Evolutionary conservation across 106 monocot species (phyloP), one percentile per base, ranked within the genome.

Genomic region (Gastrodia elata): DNA sequence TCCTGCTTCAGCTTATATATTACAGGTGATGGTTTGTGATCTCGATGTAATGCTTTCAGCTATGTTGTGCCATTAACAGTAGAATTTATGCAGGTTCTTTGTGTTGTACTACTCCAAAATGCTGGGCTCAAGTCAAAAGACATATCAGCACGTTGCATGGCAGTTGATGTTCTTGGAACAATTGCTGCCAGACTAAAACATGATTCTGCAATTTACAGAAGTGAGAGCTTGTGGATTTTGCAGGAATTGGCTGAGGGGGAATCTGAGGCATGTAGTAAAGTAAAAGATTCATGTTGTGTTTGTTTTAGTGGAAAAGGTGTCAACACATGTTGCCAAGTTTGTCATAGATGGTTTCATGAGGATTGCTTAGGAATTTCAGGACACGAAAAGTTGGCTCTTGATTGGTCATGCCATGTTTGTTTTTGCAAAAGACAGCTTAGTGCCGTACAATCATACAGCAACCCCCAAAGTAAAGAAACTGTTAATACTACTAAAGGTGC

Each of bases 71-170:
- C 65, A 30, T 57, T 78, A 76, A 80, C 74, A 30, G 36, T 41
- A 16, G 20, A 42, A 34, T 64, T 6, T 73, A 34, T 86, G 67
- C 85, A 98, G 98, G 91, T 93, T 70, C 88, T 98, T 39, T 93
- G 88, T 83, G 91, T 98, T 36, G 81, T 98, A 36, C 78, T 98
- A 36, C 98, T 98, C 56, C 88, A 93, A 76, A 98, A 98, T 81
- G 90, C 88, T 56, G 93, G 98, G 33, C 73, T 93, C 70, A 98
- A 98, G 68, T 93, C 93, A 36, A 98, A 98, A 84, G 98, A 98
- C 42, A 75, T 80, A 15, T 77, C 84, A 58, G 98, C 93, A 30
- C 93, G 98, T 2, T 83, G 91, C 68, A 74, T 87, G 70, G 93
- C 98, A 70, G 81, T 98, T 87, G 98, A 98, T 46, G 86, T 98